Evolutionary conservation across 176 grass and related monocot species (phyloP), one percentile per base, ranked within the genome.

Genomic region (Pontederia crassipes): DNA sequence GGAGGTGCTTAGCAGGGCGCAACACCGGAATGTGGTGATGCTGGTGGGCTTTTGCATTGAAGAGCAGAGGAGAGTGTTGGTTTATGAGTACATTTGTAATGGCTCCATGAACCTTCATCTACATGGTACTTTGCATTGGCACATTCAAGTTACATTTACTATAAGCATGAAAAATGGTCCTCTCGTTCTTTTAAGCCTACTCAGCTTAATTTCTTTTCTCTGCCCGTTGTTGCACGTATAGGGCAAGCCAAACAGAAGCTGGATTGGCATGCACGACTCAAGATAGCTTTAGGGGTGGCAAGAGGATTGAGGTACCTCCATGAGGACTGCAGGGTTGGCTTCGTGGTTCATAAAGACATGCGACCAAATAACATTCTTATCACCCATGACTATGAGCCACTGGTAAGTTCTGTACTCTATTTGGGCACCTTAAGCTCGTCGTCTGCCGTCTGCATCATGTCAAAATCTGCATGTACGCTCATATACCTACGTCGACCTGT

Each of bases 71-170:
- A 73, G 48, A 20, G 59, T 26, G 47, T 28, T 73, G 49, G 70
- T 73, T 8, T 73, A 62, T 12, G 70, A 73, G 49, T 73, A 54
- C 70, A 73, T 73, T 15, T 73, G 70, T 58, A 73, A 73, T 73
- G 59, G 59, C 29, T 73, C 70, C 58, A 24, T 73, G 28, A 59
- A 73, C 50, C 70, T 10, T 29, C 70, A 73, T 73, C 70, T 73
- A 32, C 46, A 63, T 55, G 70, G 70, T 73, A 50, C 28, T 7
- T 24, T 20, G 15, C 10, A 24, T 57, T 12, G 10, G 20, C 45
- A 8, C 11, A 17, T 48, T 10, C 3, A 24, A 58, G 17, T 58
- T 10, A 27, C 11, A 11, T 58, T 9, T 18, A 46, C 10, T 17
- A 2, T 27, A 65, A 65, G 1, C 12, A 56, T 8, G 0, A 54